Conservation (phyloP, 2,329 filamentous ascomycete species). For the Acrocalymma vagum region DNA sequence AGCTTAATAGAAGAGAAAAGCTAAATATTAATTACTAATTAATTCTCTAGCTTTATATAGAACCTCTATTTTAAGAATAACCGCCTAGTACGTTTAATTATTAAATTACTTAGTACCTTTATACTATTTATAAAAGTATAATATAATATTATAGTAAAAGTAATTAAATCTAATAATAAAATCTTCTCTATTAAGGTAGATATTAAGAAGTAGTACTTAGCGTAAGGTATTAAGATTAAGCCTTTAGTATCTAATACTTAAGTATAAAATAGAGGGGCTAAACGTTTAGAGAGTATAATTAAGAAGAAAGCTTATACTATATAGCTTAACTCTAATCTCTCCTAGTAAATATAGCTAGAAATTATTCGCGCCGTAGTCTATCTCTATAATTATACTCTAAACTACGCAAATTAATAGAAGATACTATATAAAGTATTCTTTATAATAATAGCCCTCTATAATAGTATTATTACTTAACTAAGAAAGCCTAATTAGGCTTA, state of each 20-base stretch:
- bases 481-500: background rate
- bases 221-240: constrained; percentile 1
- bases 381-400: background rate
- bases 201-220: background rate
- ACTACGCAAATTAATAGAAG: background rate
- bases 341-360: background rate
- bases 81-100: background rate
- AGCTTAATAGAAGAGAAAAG: background rate
- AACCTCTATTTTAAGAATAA: constrained; percentile 1
- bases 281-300: background rate
- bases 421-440: constrained; percentile 1
- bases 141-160: background rate
- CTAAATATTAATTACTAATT: background rate
- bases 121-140: no score
- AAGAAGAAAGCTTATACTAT: background rate
- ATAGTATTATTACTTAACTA: background rate
- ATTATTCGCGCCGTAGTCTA: background rate
- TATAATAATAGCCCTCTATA: background rate
- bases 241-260: constrained; percentile 2
- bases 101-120: constrained; percentile 1
- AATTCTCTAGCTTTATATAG: background rate
- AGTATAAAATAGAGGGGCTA: background rate
- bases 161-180: constrained; percentile 4
- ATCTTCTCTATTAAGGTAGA: background rate
- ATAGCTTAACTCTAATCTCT: background rate